Evolutionary conservation across 164 flowering plant genomes (phyloP), one percentile per base, ranked within the genome.

Genomic region (Litsea cubeba): DNA sequence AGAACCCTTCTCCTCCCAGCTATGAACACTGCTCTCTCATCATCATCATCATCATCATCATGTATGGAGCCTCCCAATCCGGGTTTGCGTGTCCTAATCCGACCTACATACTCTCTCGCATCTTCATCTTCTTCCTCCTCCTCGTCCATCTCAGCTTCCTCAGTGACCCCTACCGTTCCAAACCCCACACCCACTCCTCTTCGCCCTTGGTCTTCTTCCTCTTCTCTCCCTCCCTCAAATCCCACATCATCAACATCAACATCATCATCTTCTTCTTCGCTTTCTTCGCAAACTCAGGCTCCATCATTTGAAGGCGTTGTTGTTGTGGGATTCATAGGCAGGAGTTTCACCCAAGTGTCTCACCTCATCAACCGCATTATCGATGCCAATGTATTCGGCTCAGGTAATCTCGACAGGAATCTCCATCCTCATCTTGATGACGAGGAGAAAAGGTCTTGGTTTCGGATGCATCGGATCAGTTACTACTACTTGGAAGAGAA

Each of bases 241-340:
- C 75, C 40, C 25, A 46, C 40, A 5, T 65, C 51, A 40, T 32
- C 78, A 26, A 12, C 70, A 2, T 69, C 81, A 0, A 57, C 71
- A 3, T 76, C 84, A 3, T 18, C 82, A 5, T 76, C 86, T 2
- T 82, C 77, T 12, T 77, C 72, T 22, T 77, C 72, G 30, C 68
- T 84, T 0, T 32, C 74, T 5, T 71, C 84, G 1, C 79, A 70
- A 0, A 69, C 86, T 50, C 81, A 77, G 14, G 63, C 71, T 18
- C 75, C 78, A 25, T 26, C 69, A 15, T 25, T 54, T 1, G 84
- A 85, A 17, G 89, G 92, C 75, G 89, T 91, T 65, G 90, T 90
- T 3, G 98, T 91, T 28, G 92, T 92, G 2, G 97, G 98, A 2
- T 88, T 94, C 76, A 76, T 94, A 22, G 88, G 90, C 32, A 78